These are phyloP conservation scores for Saccharum spontaneum DNA, from an alignment of 176 grass and related monocot genomes.

Conservation along the genomic window DNA sequence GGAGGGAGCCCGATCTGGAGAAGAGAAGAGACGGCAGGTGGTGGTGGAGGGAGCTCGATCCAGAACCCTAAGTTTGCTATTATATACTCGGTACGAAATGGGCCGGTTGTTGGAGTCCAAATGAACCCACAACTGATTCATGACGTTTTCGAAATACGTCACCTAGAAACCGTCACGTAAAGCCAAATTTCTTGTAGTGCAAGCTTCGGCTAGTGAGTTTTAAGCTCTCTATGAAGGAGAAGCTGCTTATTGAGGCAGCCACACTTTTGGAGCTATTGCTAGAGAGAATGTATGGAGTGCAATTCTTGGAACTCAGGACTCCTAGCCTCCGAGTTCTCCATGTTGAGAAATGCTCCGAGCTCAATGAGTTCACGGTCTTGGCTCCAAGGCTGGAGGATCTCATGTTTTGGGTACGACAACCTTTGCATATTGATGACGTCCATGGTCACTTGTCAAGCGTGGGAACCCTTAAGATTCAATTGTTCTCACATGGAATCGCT, in stretches of 20 bases:
- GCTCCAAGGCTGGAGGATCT: slow-evolving; percentile 10
- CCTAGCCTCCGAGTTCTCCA: not conserved
- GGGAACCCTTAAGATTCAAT: not conserved
- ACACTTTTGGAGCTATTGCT: not conserved
- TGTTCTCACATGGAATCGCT: not conserved
- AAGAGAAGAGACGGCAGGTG: too few species aligned
- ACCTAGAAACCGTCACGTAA: too few species aligned
- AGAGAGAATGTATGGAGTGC: accelerated
- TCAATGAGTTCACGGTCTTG: accelerated
- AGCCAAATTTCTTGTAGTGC: too few species aligned
- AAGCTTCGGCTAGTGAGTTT: not conserved
- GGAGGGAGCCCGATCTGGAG: too few species aligned
- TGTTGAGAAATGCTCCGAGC: accelerated
- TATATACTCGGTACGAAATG: too few species aligned
- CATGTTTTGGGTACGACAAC: accelerated
- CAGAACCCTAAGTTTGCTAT: too few species aligned
- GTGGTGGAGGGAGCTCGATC: too few species aligned
- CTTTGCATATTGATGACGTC: not conserved
- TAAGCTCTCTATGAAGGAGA: not conserved
- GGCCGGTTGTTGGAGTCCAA: too few species aligned
- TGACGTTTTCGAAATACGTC: too few species aligned
- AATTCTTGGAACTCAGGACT: not conserved
- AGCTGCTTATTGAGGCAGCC: not conserved
- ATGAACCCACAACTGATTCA: too few species aligned
- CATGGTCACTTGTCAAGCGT: not conserved